phyloP scores from a whole-genome alignment of 257 asterid species.

The Solanum sejunctum region DNA sequence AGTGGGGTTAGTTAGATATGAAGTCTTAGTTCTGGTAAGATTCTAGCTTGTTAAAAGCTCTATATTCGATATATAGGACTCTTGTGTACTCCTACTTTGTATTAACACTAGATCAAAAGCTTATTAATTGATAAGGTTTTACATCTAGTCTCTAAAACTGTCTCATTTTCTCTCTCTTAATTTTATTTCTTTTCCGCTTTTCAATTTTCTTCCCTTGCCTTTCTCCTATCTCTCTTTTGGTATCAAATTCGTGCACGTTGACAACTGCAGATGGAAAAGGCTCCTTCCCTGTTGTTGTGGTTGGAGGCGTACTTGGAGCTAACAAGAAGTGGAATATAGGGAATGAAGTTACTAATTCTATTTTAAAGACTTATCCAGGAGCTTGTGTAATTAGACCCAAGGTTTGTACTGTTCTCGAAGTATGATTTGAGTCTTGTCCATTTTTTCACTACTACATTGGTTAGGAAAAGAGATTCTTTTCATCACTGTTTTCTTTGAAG shows the following conservation, averaged over 20 bases:
- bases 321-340: conserved; percentile 83
- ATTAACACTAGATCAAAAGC: background rate
- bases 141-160: background rate
- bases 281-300: conserved; percentile 84
- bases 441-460: background rate
- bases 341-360: conserved; percentile 43
- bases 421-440: background rate
- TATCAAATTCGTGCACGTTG: background rate
- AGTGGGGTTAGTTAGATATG: background rate
- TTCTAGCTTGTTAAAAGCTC: background rate
- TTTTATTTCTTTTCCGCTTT: background rate
- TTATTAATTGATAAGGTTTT: background rate
- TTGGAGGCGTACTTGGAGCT: conserved; percentile 89
- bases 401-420: conserved; percentile 27
- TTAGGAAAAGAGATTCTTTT: background rate
- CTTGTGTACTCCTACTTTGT: background rate
- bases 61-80: background rate
- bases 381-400: conserved; percentile 75
- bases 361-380: conserved; percentile 60
- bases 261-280: conserved; percentile 53
- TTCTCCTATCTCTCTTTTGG: background rate
- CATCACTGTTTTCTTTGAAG: background rate
- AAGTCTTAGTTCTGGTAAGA: background rate
- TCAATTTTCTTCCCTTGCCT: background rate
- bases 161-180: background rate